Base-by-base conservation (phyloP, 805 yeast species). In the Ogataea trehaloabstinens region DNA sequence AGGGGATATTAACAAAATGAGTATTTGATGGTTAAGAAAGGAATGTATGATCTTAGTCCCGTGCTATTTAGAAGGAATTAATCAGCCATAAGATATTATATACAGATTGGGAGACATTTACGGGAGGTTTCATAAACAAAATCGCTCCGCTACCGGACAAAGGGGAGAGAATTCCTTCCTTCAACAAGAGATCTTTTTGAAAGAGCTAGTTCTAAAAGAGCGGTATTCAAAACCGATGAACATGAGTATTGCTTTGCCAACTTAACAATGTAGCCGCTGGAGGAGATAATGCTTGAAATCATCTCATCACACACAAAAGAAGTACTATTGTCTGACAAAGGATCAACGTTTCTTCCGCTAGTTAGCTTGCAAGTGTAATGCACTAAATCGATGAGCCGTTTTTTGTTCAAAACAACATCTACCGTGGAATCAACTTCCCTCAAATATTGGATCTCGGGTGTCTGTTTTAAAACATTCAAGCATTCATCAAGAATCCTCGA, bases 361-460 rank as follows among this genome's bases (percentile, higher is more conserved):
- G 35, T 6, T 6, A 24, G 12, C 24, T 24, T 39, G 2, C 47
- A 42, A 3, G 30, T 28, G 22, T 42, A 27, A 12, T 34, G 32
- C n/a, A 45, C 41, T 12, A 46, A 20, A 11, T 36, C 42, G 12
- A 42, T 32, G 12, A 50, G 27, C 19, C 56, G 35, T 12, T 45
- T 42, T 10, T 37, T 37, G 17, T 53, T 37, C 20, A 54, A 19
- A 7, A 53, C 28, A 11, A 44, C 37, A 13, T 35, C 25, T 6
- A 49, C 18, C 7, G 52, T 32, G 4, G 55, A 45, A 37, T 53
- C 55, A 10, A 39, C 11, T 17, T 38, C 33, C 16, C 24, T 32
- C 20, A 49, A 22, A 2, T 28, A 17, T 25, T 32, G 27, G 24
- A 45, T 40, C 11, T 25, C 28, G 5, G 40, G 36, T 6, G 41